phyloP scores from a whole-genome alignment of 345 rosid genomes.

The Lepidium sativum region DNA sequence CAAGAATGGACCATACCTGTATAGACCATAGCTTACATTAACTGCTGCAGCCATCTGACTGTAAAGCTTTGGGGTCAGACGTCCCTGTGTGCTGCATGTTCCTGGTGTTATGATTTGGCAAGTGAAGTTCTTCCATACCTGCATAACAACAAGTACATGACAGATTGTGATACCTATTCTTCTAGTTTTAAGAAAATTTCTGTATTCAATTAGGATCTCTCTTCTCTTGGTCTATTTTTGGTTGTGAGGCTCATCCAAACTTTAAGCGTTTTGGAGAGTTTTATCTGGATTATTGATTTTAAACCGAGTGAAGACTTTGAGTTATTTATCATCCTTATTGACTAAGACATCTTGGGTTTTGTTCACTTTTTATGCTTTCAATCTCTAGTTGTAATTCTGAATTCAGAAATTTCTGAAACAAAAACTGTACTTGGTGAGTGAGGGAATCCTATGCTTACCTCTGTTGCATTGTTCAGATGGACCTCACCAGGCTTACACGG shows the following conservation, averaged over 20 bases:
- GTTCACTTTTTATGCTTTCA: neutral
- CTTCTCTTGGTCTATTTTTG: neutral
- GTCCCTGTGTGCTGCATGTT: slow-evolving; percentile 60
- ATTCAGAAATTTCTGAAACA: neutral
- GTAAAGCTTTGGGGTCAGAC: slow-evolving; percentile 61
- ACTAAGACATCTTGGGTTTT: neutral
- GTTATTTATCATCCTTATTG: neutral
- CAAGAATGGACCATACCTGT: slow-evolving; percentile 77
- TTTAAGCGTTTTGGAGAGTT: neutral
- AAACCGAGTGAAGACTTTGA: neutral
- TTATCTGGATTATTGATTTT: neutral
- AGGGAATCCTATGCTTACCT: slow-evolving; percentile 34
- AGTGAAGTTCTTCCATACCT: slow-evolving; percentile 60
- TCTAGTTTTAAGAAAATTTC: neutral
- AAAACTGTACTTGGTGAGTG: neutral
- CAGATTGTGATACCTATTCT: neutral
- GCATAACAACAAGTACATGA: slow-evolving; percentile 11
- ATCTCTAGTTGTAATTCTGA: neutral
- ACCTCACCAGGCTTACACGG: slow-evolving; percentile 61
- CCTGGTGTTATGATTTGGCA: slow-evolving; percentile 48
- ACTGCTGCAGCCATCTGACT: slow-evolving; percentile 59
- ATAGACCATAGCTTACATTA: slow-evolving; percentile 70
- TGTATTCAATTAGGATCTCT: neutral
- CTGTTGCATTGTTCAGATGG: slow-evolving; percentile 49
- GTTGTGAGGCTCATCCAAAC: neutral